Base-by-base conservation (phyloP, 257 asterid genomes). In the Primulina tabacum region DNA sequence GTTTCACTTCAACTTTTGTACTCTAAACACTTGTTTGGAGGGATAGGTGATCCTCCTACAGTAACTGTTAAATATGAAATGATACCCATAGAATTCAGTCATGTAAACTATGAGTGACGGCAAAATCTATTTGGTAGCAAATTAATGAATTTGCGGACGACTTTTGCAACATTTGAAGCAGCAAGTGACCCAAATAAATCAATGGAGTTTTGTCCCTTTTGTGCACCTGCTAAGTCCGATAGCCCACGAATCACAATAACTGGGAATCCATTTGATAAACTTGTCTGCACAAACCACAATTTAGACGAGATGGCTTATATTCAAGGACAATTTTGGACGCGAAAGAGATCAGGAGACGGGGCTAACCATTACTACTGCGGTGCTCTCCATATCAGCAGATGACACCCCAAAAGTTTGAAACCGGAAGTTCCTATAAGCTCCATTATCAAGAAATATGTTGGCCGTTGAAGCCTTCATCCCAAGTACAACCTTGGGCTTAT, bases 201-300 rank as follows among this genome's bases (percentile, higher is more conserved):
- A 35, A 83, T 71, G 8, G 78, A 11, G 70, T 83, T 85, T 12
- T 40, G 26, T 14, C 90, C 94, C 0, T 68, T 18, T 70, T 85
- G 84, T 8, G 81, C 85, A 35, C 94, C 90, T 14, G 90, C 89
- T 4, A 85, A 68, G 71, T 87, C 89, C 1, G 90, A 87, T 35
- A 87, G 29, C 16, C 85, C 86, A 9, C 89, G 83, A 20, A 85
- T 74, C 5, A 81, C 89, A 6, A 80, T 74, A 29, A 85, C 82
- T 7, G 86, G 86, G 47, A 55, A 82, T 5, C 91, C 91, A 38
- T 76, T 88, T 4, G 91, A 88, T 67, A 80, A 75, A 53, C 89
- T 75, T 63, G 88, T 88, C 91, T 88, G 35, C 73, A 75, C 20
- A 53, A 56, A 4, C 58, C 60, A 56, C 8, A 34, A 33, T 12